Percentiles rank a stretch among this genome's conserved stretches.
phyloP scores from a whole-genome alignment of 768 basidiomycete species.

The Kockovaella imperatae region DNA sequence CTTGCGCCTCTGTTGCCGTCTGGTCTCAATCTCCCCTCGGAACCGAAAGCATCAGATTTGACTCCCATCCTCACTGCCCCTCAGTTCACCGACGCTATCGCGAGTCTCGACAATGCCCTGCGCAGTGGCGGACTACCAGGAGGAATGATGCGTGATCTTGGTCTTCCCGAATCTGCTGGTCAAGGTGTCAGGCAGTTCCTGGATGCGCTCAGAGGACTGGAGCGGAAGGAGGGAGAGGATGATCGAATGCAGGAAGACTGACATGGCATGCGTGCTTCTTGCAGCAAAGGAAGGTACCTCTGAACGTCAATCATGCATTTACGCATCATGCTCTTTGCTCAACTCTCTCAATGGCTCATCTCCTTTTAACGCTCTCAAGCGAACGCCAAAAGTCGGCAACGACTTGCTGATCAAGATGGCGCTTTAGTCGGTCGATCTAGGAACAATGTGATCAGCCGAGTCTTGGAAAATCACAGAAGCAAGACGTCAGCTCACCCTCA shows the following conservation, averaged over 20 bases:
- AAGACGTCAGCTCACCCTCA: conserved; percentile 57
- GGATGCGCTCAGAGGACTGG: conserved; percentile 66
- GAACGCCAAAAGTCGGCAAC: conserved; percentile 95
- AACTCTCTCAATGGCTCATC: too few species aligned
- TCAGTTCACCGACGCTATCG: conserved; percentile 71
- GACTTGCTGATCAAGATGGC: conserved; percentile 88
- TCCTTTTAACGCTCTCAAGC: conserved; percentile 51
- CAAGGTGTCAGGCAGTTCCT: conserved; percentile 69
- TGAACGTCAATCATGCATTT: too few species aligned
- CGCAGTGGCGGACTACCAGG: conserved; percentile 66
- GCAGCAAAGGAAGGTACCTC: too few species aligned
- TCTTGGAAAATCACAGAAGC: not conserved
- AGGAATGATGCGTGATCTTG: conserved; percentile 65
- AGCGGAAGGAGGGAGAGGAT: conserved; percentile 46
- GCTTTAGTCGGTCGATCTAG: conserved; percentile 79
- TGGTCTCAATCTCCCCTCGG: conserved; percentile 56
- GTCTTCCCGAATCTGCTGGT: conserved; percentile 78
- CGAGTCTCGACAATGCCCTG: conserved; percentile 74
- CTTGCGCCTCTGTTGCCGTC: conserved; percentile 77
- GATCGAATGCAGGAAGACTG: conserved; percentile 81
- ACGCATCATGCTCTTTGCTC: not conserved
- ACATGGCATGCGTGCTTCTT: too few species aligned
- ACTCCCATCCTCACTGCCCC: conserved; percentile 71
- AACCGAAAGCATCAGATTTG: conserved; percentile 60
- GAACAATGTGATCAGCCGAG: not conserved